Conservation (phyloP, 1,139 yeast genomes). For the Debaryomyces psychrophilus region DNA sequence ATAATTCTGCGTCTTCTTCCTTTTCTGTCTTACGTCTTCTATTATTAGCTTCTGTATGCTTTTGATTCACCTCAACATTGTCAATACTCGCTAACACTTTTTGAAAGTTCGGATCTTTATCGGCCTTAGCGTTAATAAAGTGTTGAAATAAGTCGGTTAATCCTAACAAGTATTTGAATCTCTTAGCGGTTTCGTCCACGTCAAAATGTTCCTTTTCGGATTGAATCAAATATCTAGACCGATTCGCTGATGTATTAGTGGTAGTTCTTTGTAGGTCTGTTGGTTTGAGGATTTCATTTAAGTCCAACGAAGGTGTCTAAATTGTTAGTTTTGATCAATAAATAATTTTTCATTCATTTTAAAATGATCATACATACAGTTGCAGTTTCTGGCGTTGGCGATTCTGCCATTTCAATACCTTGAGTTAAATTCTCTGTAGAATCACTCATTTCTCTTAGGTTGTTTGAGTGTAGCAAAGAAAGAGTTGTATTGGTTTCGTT, state of each 20-base stretch:
- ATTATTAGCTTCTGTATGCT: slow-evolving; percentile 22
- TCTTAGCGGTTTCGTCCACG: slow-evolving; percentile 56
- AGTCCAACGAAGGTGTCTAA: slow-evolving; percentile 24
- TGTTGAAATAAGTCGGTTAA: slow-evolving; percentile 69
- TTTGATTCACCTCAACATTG: slow-evolving; percentile 27
- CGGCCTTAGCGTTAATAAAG: slow-evolving; percentile 68
- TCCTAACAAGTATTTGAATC: slow-evolving; percentile 68
- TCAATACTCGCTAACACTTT: slow-evolving; percentile 47
- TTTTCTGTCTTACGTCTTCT: slow-evolving; percentile 64
- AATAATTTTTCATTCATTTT: neutral
- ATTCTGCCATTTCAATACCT: slow-evolving; percentile 5
- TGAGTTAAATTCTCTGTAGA: slow-evolving; percentile 8
- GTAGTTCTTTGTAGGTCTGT: slow-evolving; percentile 11
- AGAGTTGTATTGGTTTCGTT: neutral
- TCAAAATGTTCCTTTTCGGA: slow-evolving; percentile 53
- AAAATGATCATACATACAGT: slow-evolving; percentile 3
- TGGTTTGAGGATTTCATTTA: slow-evolving; percentile 19
- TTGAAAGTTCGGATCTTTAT: slow-evolving; percentile 60
- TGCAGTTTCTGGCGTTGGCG: slow-evolving; percentile 6
- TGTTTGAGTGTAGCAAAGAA: neutral
- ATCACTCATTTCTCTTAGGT: slow-evolving; percentile 6
- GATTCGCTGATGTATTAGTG: slow-evolving; percentile 23
- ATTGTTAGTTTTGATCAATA: slow-evolving; percentile 9
- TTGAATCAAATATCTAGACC: slow-evolving; percentile 46
- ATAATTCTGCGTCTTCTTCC: slow-evolving; percentile 70